A percentile compares a stretch with the other conserved stretches of the same genome.
phyloP scores from a whole-genome alignment of 2,329 filamentous ascomycete species.

The Penicillium sp. region DNA sequence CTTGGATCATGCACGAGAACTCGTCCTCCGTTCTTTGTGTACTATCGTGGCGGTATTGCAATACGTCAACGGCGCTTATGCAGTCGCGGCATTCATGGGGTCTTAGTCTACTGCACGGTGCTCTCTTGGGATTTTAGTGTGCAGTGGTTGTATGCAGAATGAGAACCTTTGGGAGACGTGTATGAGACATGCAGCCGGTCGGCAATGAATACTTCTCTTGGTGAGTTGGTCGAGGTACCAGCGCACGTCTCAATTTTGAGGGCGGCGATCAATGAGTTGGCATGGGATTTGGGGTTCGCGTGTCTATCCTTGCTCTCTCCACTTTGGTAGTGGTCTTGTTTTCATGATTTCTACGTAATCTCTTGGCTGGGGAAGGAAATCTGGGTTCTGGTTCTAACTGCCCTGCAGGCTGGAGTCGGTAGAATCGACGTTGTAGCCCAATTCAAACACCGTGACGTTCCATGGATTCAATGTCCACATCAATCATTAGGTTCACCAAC shows the following conservation, averaged over 20 bases:
- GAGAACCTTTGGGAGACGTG: constrained; percentile 11
- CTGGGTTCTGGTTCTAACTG: background rate
- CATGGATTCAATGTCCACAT: too few species aligned
- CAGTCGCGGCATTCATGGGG: background rate
- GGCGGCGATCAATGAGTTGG: background rate
- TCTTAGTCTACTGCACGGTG: background rate
- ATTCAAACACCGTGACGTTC: background rate
- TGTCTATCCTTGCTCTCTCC: background rate
- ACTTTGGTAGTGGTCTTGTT: background rate
- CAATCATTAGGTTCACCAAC: background rate
- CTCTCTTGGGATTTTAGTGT: constrained; percentile 11
- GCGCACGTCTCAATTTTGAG: constrained; percentile 3
- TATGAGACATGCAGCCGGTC: constrained; percentile 9
- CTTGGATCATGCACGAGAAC: background rate
- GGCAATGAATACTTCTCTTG: constrained; percentile 1
- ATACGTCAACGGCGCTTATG: constrained; percentile 17
- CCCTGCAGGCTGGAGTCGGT: background rate
- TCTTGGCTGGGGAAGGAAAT: too few species aligned
- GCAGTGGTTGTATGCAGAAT: constrained; percentile 1
- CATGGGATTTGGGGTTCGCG: background rate
- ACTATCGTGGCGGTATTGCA: background rate
- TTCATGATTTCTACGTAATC: too few species aligned
- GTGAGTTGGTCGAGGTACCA: background rate
- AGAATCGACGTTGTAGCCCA: background rate
- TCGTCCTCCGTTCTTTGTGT: too few species aligned